phyloP scores from a whole-genome alignment of 2,329 filamentous ascomycete genomes.

The Elsinoe necatrix region DNA sequence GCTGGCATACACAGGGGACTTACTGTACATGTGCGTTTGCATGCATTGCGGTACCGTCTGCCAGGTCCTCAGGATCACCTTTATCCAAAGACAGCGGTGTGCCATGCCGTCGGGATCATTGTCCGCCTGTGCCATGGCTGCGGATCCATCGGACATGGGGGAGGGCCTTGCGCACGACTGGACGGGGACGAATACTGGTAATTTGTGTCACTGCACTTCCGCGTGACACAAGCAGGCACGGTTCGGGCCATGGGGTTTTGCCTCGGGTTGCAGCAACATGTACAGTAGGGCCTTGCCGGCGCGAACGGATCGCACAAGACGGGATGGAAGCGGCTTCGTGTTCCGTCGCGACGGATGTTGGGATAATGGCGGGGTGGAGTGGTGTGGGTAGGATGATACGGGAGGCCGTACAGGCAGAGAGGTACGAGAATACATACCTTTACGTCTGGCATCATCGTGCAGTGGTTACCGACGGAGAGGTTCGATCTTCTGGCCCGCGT shows the following conservation, averaged over 20 bases:
- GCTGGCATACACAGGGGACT: not conserved
- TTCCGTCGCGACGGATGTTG: not conserved
- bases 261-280: not conserved
- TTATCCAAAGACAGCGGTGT: not conserved
- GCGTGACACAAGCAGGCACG: not conserved
- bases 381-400: not conserved
- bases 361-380: not conserved
- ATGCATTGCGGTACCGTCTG: not conserved
- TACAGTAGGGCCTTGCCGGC: slow-evolving; percentile 10
- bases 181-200: not conserved
- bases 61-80: not conserved
- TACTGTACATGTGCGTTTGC: not conserved
- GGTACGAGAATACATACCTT: not conserved
- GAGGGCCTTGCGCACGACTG: not conserved
- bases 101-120: not conserved
- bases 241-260: not conserved
- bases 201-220: no score
- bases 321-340: not conserved
- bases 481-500: not conserved
- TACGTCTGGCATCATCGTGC: slow-evolving; percentile 1
- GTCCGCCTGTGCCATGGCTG: not conserved
- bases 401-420: not conserved
- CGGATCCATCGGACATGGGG: not conserved
- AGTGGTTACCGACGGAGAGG: slow-evolving; percentile 1
- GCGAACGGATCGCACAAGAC: not conserved